Evolutionary conservation across 2,329 filamentous ascomycete genomes (phyloP), one percentile per base, ranked within the genome.

Genomic region (Graphilbum fragrans): DNA sequence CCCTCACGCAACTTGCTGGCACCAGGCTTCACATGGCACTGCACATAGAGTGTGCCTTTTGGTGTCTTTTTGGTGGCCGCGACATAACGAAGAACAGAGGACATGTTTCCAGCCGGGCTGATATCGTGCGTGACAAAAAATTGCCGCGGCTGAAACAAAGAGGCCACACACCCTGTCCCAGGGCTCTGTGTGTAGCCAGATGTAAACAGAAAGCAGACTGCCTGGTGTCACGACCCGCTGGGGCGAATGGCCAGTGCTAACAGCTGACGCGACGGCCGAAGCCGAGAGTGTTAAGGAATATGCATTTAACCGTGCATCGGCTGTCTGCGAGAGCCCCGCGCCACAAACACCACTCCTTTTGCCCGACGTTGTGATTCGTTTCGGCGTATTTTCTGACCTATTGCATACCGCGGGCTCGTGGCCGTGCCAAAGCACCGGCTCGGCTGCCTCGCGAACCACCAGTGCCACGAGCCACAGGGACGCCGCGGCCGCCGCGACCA

Each of bases 1-100:
- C 80, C 80, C 50, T 82, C 71, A 27, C 78, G 70, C 20, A 65
- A 64, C 22, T 72, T 74, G 54, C 66, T 76, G 12, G 74, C 72
- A 4, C 79, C 77, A 0, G 82, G 77, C 46, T 81, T 83, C 43
- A 86, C 72, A 49, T 72, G 75, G 54, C 82, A 83, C 21, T 71
- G 66, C 25, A 86, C 60, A 41, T 78, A 72, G 17, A 86, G 56
- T 2, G 59, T 65, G 20, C 60, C 63, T 4, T 59, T 45, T 22
- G 60, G 52, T 1, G 66, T 62, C 44, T 69, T 73, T 39, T 65
- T 67, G 38, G 66, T 58, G 4, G 63, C 62, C 4, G 65, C 60
- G 36, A 74, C 61, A 49, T 69, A 72, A 37, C 63, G 62, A 38
- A 72, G 61, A 25, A 44, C 48, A 19, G 44, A 29, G 9, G 41